phyloP scores from a whole-genome alignment of 2,329 filamentous ascomycete genomes.

The Hypomyces perniciosus region DNA sequence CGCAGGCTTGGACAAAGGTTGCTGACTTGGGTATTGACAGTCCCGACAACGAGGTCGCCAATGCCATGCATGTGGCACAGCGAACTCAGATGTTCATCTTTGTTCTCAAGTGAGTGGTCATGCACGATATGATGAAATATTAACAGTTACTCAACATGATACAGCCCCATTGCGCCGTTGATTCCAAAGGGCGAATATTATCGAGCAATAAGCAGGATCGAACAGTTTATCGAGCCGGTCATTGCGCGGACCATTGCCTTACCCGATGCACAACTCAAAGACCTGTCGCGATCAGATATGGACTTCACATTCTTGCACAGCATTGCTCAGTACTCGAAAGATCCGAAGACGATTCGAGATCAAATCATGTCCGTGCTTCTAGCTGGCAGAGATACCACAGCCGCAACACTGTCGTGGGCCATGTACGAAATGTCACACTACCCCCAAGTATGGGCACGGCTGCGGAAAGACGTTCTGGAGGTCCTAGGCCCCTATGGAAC shows the following conservation, averaged over 20 bases:
- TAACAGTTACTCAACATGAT: background rate
- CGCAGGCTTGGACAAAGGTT: too few relatives aligned
- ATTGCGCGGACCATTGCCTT: constrained; percentile 62
- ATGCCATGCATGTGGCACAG: constrained; percentile 66
- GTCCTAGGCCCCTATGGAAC: constrained; percentile 56
- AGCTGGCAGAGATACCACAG: constrained; percentile 83
- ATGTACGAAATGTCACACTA: constrained; percentile 74
- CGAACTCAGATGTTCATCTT: constrained; percentile 59
- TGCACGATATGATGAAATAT: background rate
- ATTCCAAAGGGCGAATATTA: constrained; percentile 56
- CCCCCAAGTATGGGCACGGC: constrained; percentile 58
- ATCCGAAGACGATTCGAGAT: constrained; percentile 61
- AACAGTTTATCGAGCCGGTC: constrained; percentile 63
- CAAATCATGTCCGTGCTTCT: constrained; percentile 69
- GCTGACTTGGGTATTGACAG: constrained; percentile 23
- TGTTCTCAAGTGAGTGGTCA: constrained; percentile 29
- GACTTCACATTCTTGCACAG: constrained; percentile 74
- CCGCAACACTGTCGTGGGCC: constrained; percentile 70
- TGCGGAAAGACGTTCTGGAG: constrained; percentile 65
- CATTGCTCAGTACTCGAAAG: constrained; percentile 62
- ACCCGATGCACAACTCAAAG: constrained; percentile 58
- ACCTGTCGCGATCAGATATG: constrained; percentile 60
- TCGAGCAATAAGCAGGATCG: constrained; percentile 56
- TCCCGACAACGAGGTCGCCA: constrained; percentile 55
- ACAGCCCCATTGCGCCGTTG: constrained; percentile 51